phyloP scores from a whole-genome alignment of 371 early-diverging fungal species.

The Lichtheimia ornata region DNA sequence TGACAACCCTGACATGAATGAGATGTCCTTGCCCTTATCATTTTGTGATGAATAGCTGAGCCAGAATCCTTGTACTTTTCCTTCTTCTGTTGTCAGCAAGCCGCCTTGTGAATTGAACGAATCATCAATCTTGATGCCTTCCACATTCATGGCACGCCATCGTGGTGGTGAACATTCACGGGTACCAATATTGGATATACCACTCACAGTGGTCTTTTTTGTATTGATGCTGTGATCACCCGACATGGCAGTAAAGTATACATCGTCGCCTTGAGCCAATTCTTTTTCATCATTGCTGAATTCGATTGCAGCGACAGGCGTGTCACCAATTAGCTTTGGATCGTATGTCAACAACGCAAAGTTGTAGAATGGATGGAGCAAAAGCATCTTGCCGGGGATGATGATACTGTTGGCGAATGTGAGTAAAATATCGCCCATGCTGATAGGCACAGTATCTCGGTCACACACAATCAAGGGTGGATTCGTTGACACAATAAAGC shows the following conservation, averaged over 20 bases:
- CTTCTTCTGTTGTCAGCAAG: conserved; percentile 68
- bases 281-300: conserved; percentile 43
- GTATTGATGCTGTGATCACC: conserved; percentile 53
- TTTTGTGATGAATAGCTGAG: conserved; percentile 72
- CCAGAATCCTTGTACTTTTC: conserved; percentile 77
- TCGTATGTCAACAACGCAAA: conserved; percentile 78
- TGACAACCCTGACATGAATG: conserved; percentile 66
- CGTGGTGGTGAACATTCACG: conserved; percentile 64
- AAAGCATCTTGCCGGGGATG: conserved; percentile 70
- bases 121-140: conserved; percentile 68
- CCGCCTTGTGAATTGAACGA: conserved; percentile 52
- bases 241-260: conserved; percentile 67
- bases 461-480: conserved; percentile 76
- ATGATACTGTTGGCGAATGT: conserved; percentile 84
- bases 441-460: conserved; percentile 78
- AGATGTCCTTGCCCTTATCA: conserved; percentile 61
- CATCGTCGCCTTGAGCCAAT: conserved; percentile 66
- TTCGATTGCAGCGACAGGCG: conserved; percentile 67
- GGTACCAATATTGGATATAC: conserved; percentile 63
- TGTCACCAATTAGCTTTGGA: conserved; percentile 65
- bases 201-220: conserved; percentile 60
- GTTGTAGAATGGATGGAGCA: conserved; percentile 82
- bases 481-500: conserved; percentile 72
- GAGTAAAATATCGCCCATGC: conserved; percentile 73
- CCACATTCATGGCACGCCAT: conserved; percentile 75